Conservation (phyloP, 2,329 filamentous ascomycete species). For the Trichoderma endophyticum region DNA sequence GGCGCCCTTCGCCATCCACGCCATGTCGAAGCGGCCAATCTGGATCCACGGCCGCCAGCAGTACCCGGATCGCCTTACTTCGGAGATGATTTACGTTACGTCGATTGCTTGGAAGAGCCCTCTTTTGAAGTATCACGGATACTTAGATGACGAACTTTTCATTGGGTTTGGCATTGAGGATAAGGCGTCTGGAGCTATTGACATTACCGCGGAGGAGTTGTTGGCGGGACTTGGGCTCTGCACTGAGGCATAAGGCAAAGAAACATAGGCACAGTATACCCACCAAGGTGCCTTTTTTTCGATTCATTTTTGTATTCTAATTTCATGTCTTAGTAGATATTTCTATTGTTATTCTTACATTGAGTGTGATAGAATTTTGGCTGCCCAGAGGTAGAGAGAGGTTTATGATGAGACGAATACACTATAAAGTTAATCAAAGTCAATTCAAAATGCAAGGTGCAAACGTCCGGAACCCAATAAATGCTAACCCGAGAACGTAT, state of each 20-base stretch:
- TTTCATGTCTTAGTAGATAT: neutral
- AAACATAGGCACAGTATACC: neutral
- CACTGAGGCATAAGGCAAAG: neutral
- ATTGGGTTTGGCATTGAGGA: slow-evolving; percentile 58
- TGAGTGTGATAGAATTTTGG: neutral
- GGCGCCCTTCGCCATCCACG: slow-evolving; percentile 49
- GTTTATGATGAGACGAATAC: slow-evolving; percentile 1
- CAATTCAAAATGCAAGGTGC: neutral
- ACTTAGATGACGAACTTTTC: slow-evolving; percentile 53
- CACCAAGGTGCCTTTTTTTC: neutral
- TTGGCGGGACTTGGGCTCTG: slow-evolving; percentile 36
- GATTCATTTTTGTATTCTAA: neutral
- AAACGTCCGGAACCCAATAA: neutral
- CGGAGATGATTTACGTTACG: slow-evolving; percentile 58
- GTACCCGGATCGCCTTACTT: slow-evolving; percentile 32
- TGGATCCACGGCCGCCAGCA: slow-evolving; percentile 53
- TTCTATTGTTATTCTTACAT: neutral
- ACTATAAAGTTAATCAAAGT: neutral
- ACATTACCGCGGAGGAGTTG: slow-evolving; percentile 49
- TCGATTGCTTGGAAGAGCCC: slow-evolving; percentile 53
- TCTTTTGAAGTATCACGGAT: slow-evolving; percentile 52
- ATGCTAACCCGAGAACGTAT: neutral
- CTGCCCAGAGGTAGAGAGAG: neutral
- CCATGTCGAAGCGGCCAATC: slow-evolving; percentile 47
- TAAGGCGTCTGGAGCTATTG: slow-evolving; percentile 44